Conservation (phyloP, 768 basidiomycete species). For the Xanthoconium stramineum region DNA sequence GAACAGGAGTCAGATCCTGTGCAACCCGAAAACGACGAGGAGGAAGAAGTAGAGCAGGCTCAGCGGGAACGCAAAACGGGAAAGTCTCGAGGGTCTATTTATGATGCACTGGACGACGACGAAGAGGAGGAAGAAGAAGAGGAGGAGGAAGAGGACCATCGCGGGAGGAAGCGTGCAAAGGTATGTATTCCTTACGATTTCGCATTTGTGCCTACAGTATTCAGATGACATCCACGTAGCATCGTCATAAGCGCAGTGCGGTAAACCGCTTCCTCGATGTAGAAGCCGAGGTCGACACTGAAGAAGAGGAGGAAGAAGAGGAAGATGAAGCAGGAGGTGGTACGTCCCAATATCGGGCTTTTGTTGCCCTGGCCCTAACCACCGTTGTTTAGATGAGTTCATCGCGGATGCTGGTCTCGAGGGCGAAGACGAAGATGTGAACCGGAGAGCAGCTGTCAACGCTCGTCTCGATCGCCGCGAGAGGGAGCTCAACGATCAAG, state of each 20-base stretch:
- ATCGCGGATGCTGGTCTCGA: conserved; percentile 59
- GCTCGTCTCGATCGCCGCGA: conserved; percentile 70
- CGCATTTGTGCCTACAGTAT: not conserved
- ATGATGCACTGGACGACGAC: conserved; percentile 37
- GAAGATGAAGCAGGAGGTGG: conserved; percentile 69
- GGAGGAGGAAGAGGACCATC: conserved; percentile 44
- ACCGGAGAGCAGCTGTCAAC: conserved; percentile 54
- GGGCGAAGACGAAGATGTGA: conserved; percentile 60
- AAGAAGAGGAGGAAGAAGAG: conserved; percentile 92
- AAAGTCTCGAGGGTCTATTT: conserved; percentile 31
- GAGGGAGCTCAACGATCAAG: conserved; percentile 70
- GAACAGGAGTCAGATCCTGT: conserved; percentile 28
- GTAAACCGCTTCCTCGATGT: conserved; percentile 90
- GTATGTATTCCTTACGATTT: conserved; percentile 32
- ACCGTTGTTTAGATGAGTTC: conserved; percentile 53
- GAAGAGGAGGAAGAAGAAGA: conserved; percentile 61
- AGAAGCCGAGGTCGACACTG: conserved; percentile 94
- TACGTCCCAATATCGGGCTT: conserved; percentile 22
- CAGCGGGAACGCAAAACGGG: conserved; percentile 18
- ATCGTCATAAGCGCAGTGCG: conserved; percentile 60
- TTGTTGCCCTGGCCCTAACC: conserved; percentile 9
- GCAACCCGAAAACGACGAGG: conserved; percentile 38
- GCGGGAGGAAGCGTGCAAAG: conserved; percentile 60
- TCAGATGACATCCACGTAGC: conserved; percentile 34
- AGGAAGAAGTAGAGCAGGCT: conserved; percentile 32